Conservation (phyloP, 192 early-diverging fungal genomes). For the Coemansia sp. region DNA sequence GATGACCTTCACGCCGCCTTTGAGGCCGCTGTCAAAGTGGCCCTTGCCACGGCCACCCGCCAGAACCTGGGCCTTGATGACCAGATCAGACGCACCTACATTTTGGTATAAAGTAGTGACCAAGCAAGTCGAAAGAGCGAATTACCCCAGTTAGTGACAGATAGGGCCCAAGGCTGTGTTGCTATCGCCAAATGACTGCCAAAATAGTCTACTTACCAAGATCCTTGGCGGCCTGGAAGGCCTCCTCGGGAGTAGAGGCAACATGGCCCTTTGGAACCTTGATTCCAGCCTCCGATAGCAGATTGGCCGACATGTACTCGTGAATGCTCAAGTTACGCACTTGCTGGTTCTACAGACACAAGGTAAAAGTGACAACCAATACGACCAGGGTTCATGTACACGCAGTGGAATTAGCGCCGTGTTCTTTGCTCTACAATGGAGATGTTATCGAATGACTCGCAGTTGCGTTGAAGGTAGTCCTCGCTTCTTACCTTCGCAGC, state of each 20-base stretch:
- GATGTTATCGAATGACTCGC: not conserved
- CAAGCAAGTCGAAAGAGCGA: not conserved
- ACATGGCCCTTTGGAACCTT: slow-evolving; percentile 88
- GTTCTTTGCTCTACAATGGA: not conserved
- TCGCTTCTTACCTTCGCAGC: slow-evolving; percentile 41
- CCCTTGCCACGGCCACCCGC: slow-evolving; percentile 99
- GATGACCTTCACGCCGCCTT: slow-evolving; percentile 94
- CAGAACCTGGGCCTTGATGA: slow-evolving; percentile 90
- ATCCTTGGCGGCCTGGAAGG: slow-evolving; percentile 80
- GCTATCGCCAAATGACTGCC: not conserved
- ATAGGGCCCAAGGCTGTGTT: not conserved
- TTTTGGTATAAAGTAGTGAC: not conserved
- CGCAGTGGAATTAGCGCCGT: slow-evolving; percentile 6
- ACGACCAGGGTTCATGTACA: not conserved
- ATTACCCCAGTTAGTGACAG: not conserved
- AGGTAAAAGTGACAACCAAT: not conserved
- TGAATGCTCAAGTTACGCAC: slow-evolving; percentile 95
- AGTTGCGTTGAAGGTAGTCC: not conserved
- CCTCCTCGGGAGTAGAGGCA: slow-evolving; percentile 86
- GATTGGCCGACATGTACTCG: slow-evolving; percentile 94
- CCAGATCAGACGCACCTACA: slow-evolving; percentile 67
- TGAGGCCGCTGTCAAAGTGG: slow-evolving; percentile 90
- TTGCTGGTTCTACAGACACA: slow-evolving; percentile 55
- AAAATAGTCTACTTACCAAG: slow-evolving; percentile 61
- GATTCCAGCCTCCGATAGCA: slow-evolving; percentile 90